Percentiles rank a stretch among this genome's conserved stretches.
phyloP scores from a whole-genome alignment of 2,329 filamentous ascomycete genomes.

The Cladosporium sp. region DNA sequence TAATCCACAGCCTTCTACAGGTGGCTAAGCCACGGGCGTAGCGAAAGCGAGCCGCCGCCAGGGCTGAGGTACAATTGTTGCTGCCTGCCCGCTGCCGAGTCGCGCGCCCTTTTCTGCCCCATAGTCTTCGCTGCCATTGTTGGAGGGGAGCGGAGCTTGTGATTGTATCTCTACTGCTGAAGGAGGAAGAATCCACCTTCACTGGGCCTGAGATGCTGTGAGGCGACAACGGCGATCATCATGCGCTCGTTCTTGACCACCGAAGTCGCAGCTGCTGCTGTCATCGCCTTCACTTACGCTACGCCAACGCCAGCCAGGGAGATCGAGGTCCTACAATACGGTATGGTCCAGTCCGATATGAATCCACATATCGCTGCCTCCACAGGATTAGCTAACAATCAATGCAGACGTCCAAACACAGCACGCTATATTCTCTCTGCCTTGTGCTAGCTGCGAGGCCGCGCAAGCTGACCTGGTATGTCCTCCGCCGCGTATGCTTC shows the following conservation, averaged over 20 bases:
- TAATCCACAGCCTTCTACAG: too few relatives aligned
- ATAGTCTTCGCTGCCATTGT: background rate
- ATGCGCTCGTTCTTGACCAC: constrained; percentile 10
- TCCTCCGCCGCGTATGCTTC: constrained; percentile 5
- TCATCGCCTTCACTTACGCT: constrained; percentile 6
- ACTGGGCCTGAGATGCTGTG: background rate
- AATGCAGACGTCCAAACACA: constrained; percentile 6
- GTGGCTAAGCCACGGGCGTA: too few relatives aligned
- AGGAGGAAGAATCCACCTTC: background rate
- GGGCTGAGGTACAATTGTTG: background rate
- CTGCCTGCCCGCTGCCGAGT: background rate
- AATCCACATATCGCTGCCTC: too few relatives aligned
- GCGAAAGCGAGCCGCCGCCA: background rate
- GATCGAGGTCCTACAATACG: constrained; percentile 10
- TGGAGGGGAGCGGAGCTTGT: too few relatives aligned
- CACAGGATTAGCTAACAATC: background rate
- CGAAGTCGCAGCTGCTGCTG: background rate
- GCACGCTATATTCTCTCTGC: constrained; percentile 9
- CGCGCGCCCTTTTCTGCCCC: background rate
- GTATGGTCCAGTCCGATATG: background rate
- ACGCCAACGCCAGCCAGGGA: constrained; percentile 3
- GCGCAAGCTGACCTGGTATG: constrained; percentile 13
- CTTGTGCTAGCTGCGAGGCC: constrained; percentile 13
- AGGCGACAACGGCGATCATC: background rate
- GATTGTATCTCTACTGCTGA: background rate